Evolutionary conservation across 768 basidiomycete genomes (phyloP).

Genomic region (Rickenella mellea): DNA sequence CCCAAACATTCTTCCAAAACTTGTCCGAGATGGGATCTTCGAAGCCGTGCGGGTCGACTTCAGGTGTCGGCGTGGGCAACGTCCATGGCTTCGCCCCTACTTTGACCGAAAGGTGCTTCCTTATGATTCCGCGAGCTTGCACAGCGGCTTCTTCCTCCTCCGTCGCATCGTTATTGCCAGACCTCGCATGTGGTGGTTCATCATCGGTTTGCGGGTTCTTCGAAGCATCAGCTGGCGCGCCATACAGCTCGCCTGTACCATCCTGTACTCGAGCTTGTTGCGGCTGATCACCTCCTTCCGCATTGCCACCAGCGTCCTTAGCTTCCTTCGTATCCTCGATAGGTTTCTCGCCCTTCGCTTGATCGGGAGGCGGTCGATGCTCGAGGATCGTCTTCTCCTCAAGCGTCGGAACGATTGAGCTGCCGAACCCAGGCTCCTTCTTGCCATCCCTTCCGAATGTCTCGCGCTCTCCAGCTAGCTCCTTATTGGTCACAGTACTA

Average conservation of each 20-base stretch:
- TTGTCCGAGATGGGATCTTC: constrained; percentile 80
- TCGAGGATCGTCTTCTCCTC: constrained; percentile 60
- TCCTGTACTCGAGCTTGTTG: constrained; percentile 29
- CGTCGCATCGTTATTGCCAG: constrained; percentile 31
- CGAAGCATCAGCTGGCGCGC: constrained; percentile 46
- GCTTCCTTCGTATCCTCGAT: constrained; percentile 22
- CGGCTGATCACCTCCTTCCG: constrained; percentile 7
- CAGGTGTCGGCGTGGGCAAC: constrained; percentile 57
- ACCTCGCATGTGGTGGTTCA: constrained; percentile 36
- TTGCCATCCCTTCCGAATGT: constrained; percentile 43
- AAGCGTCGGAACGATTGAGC: constrained; percentile 54
- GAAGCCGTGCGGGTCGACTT: constrained; percentile 68
- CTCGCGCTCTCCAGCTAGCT: constrained; percentile 39
- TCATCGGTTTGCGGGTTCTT: constrained; percentile 31
- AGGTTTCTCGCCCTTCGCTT: constrained; percentile 15
- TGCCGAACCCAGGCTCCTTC: constrained; percentile 46
- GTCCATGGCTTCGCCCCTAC: constrained; percentile 47
- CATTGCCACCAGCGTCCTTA: constrained; percentile 4
- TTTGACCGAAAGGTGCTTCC: constrained; percentile 46
- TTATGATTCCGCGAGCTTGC: constrained; percentile 37
- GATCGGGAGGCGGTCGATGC: constrained; percentile 26
- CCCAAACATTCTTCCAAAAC: constrained; percentile 91
- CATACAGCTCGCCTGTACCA: constrained; percentile 31
- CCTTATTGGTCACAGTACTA: constrained; percentile 30
- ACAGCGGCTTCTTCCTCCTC: constrained; percentile 43